A percentile compares a stretch with the other conserved stretches of the same genome.
Evolutionary conservation across 2,329 filamentous ascomycete genomes (phyloP).

Genomic region (Corniculantispora saksenae): DNA sequence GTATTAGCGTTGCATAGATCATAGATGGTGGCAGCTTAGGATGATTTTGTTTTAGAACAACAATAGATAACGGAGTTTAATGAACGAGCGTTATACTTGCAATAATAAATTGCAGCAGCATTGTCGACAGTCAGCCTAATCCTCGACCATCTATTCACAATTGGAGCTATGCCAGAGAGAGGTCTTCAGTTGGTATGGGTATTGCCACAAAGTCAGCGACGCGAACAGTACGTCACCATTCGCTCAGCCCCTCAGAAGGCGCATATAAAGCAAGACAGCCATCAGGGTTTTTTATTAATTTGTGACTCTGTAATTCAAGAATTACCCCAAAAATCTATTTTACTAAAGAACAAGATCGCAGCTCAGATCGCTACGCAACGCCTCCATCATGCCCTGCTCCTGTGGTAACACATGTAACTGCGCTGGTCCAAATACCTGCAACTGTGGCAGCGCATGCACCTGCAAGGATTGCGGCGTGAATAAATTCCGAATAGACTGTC

Average conservation of each 20-base stretch:
- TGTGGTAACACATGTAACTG: conserved; percentile 18
- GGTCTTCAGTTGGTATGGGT: neutral
- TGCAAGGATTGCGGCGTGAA: conserved; percentile 20
- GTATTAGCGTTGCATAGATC: neutral
- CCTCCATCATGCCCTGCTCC: conserved; percentile 15
- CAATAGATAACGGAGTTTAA: neutral
- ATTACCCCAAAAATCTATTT: too few relatives aligned
- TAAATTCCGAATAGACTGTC: neutral
- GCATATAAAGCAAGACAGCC: neutral
- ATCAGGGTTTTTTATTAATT: neutral
- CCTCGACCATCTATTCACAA: too few relatives aligned
- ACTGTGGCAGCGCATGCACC: conserved; percentile 16
- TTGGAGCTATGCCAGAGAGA: too few relatives aligned
- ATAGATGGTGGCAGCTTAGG: neutral
- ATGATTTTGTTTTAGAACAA: neutral
- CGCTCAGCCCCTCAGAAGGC: neutral
- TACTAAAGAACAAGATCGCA: too few relatives aligned
- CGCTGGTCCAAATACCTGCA: conserved; percentile 13
- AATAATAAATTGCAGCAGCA: too few relatives aligned
- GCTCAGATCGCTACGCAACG: neutral
- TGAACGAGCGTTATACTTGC: too few relatives aligned
- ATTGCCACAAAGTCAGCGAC: neutral
- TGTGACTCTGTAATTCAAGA: too few relatives aligned
- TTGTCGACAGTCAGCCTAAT: too few relatives aligned
- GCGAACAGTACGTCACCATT: neutral